Evolutionary conservation across 345 rosid species (phyloP), one percentile per base, ranked within the genome.

Genomic region (Jatropha curcas): DNA sequence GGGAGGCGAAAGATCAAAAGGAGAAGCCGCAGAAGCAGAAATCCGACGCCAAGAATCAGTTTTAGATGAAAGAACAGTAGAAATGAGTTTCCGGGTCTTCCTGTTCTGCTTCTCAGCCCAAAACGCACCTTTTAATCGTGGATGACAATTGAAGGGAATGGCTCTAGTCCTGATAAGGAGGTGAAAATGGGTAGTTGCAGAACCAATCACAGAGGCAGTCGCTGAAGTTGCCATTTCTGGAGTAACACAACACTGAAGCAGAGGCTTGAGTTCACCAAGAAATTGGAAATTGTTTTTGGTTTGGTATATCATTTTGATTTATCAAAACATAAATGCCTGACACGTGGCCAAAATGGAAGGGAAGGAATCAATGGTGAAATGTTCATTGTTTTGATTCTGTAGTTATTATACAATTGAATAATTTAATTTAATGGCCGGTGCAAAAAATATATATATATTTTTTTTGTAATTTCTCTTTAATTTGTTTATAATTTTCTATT

Each of bases 1-100:
- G 0, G 98, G 97, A 77, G 98, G 98, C 0, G 98, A 83, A 74
- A 88, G 79, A 71, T 93, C 92, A 39, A 89, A 89, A 45, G 86
- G 87, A 58, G 84, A 77, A 16, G 86, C 85, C 48, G 87, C 81
- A 22, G 82, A 75, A 13, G 87, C 60, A 56, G 78, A 58, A 75
- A 86, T 78, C 14, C 30, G 57, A 71, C 22, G 20, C 20, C 33
- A 28, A 70, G 51, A 24, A 41, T 16, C 17, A 69, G 25, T 56
- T 8, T 56, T 69, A 12, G 63, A 69, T 19, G 35, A 55, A 14
- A 69, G 46, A 13, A 7, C 39, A 37, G 31, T 58, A 57, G 35
- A 20, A 30, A 27, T 2, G 35, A 50, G 57, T 28, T 31, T 41
- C 55, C 31, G 27, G 20, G 0, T 30, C 51, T 37, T 53, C 46